Base-by-base conservation (phyloP, 2,329 filamentous ascomycete genomes). In the Cladorrhinum sp. region DNA sequence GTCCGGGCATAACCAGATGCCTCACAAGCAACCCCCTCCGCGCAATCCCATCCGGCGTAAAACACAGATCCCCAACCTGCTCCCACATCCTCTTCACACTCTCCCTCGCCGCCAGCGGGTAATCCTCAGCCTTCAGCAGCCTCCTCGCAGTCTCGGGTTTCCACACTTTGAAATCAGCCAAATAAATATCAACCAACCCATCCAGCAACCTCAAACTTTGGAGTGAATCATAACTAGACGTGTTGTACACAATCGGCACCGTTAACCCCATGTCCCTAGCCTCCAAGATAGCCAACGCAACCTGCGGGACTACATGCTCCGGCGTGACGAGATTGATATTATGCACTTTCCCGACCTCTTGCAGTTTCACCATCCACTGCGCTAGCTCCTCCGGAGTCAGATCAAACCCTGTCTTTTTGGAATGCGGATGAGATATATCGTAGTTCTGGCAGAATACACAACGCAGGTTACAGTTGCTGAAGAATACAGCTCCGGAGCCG, bases 101-200 rank as follows among this genome's bases (percentile, higher is more conserved):
- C 73, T 93, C 89, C 73, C 82, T 85, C 0, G 92, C 91, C 0
- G 86, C 85, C 9, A 82, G 77, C 1, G 87, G 83, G 72, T 94
- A 95, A 71, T 91, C 84, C 53, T 91, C 88, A 2, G 89, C 88
- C 72, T 96, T 96, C 36, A 95, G 80, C 28, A 95, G 76, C 10
- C 90, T 80, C 67, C 83, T 87, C 20, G 88, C 88, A 0, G 89
- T 88, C 21, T 73, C 77, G 1, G 80, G 73, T 26, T 83, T 83
- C 90, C 90, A 95, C 9, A 93, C 85, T 73, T 96, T 95, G 79
- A 95, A 95, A 71, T 96, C 91, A 0, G 91, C 88, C n/a, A 96
- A 78, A 71, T 95, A 96, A 50, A 96, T 92, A 71, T 95, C 91
- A 0, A 95, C 85, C 26, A 96, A 77, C 0, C 91, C 91, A 67